These are phyloP conservation scores for Blechomonas ayalai DNA, from an alignment of 208 protist species.

Conservation along the genomic window DNA sequence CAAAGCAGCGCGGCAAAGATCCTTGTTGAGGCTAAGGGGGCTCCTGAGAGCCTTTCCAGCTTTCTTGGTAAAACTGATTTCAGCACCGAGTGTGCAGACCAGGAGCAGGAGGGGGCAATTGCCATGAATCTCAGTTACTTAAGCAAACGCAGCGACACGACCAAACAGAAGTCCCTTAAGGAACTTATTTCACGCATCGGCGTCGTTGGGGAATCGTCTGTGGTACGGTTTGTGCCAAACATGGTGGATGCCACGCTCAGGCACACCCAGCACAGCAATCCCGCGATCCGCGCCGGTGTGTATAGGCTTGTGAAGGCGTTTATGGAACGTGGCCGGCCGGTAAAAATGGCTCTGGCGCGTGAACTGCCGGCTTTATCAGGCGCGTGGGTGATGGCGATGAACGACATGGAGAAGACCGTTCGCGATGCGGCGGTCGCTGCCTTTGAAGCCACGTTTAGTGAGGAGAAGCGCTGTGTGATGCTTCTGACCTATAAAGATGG, in stretches of 20 bases:
- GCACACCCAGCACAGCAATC: constrained; percentile 59
- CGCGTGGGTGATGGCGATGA: constrained; percentile 73
- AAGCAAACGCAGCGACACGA: constrained; percentile 77
- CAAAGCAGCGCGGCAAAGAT: constrained; percentile 58
- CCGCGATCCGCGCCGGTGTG: constrained; percentile 40
- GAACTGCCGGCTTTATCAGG: constrained; percentile 43
- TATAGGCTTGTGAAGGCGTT: constrained; percentile 47
- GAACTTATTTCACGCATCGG: constrained; percentile 33
- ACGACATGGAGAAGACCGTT: constrained; percentile 69
- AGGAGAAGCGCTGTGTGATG: constrained; percentile 51
- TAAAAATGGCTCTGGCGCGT: constrained; percentile 30
- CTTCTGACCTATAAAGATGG: constrained; percentile 47
- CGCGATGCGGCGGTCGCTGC: constrained; percentile 35
- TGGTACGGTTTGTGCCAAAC: constrained; percentile 37
- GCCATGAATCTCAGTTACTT: constrained; percentile 59
- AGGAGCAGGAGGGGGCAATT: constrained; percentile 36
- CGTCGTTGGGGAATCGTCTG: constrained; percentile 14
- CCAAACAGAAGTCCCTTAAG: constrained; percentile 75
- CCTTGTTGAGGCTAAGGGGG: constrained; percentile 31
- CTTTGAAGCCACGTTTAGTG: constrained; percentile 51
- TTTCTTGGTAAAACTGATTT: constrained; percentile 35
- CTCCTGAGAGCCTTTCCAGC: constrained; percentile 42
- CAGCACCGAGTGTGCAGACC: constrained; percentile 9
- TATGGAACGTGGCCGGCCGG: constrained; percentile 29
- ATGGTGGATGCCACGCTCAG: constrained; percentile 52